Evolutionary conservation across 495 filamentous ascomycete species (phyloP).

Genomic region (Aspergillus mulundensis): DNA sequence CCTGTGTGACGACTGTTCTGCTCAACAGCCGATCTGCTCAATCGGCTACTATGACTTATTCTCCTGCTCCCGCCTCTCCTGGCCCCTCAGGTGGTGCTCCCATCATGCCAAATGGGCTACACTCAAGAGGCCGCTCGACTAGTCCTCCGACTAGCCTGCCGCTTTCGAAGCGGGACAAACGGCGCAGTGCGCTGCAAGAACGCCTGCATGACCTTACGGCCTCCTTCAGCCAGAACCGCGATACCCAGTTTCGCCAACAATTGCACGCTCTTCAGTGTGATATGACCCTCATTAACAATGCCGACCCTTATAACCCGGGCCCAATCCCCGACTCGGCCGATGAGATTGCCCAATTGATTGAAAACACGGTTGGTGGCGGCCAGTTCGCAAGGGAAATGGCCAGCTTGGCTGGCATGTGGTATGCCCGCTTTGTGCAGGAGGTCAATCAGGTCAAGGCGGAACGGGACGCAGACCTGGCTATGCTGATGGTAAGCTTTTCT

Average conservation of each 20-base stretch:
- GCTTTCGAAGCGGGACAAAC: constrained; percentile 84
- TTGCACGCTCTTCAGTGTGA: constrained; percentile 85
- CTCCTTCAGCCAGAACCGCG: constrained; percentile 74
- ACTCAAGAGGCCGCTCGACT: constrained; percentile 30
- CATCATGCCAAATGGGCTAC: constrained; percentile 22
- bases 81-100: constrained; percentile 20
- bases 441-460: constrained; percentile 82
- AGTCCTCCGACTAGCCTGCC: constrained; percentile 34
- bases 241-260: constrained; percentile 82
- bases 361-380: constrained; percentile 51
- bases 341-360: constrained; percentile 61
- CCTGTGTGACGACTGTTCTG: constrained; percentile 8
- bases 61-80: constrained; percentile 34
- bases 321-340: constrained; percentile 68
- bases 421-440: constrained; percentile 74
- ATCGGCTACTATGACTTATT: constrained; percentile 33
- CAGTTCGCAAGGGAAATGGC: constrained; percentile 54
- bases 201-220: constrained; percentile 67
- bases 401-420: constrained; percentile 71
- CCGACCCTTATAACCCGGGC: constrained; percentile 70
- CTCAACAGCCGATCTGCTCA: constrained; percentile 13
- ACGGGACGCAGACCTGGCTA: constrained; percentile 72
- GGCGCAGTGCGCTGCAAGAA: constrained; percentile 72
- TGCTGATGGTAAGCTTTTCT: constrained; percentile 61
- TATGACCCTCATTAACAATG: constrained; percentile 76